Percentiles rank a stretch among this genome's conserved stretches.
These are phyloP conservation scores for Sisymbrium irio DNA, from an alignment of 345 rosid species.

Conservation along the genomic window DNA sequence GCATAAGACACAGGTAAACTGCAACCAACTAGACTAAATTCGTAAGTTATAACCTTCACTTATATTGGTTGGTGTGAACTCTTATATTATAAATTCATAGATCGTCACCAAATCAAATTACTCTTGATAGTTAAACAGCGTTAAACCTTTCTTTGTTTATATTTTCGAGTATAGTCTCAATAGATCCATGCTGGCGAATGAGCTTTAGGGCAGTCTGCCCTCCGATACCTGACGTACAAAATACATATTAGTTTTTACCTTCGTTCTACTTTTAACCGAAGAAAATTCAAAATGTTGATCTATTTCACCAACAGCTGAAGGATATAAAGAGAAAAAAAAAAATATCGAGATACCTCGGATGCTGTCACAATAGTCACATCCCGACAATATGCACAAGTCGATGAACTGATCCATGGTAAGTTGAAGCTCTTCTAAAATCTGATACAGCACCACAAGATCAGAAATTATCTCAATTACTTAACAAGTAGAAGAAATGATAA, in stretches of 20 bases:
- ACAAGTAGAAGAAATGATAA: neutral
- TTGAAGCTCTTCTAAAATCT: slow-evolving; percentile 85
- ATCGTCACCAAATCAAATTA: neutral
- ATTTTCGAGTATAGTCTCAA: slow-evolving; percentile 78
- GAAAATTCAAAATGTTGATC: too few species aligned
- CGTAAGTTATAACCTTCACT: neutral
- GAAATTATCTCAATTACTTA: slow-evolving; percentile 1
- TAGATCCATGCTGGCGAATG: slow-evolving; percentile 85
- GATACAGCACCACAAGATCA: slow-evolving; percentile 27
- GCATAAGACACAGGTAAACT: neutral
- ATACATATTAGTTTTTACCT: slow-evolving; percentile 2
- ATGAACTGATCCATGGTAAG: slow-evolving; percentile 93
- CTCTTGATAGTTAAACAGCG: neutral
- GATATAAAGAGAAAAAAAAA: neutral
- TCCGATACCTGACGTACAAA: slow-evolving; percentile 66
- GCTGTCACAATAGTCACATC: slow-evolving; percentile 97
- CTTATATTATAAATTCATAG: neutral
- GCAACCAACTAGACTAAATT: slow-evolving; percentile 14
- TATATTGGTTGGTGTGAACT: neutral
- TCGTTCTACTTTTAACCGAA: neutral
- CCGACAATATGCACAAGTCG: slow-evolving; percentile 93
- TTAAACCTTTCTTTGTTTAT: slow-evolving; percentile 78
- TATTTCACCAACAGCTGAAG: neutral
- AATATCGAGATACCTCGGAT: slow-evolving; percentile 63
- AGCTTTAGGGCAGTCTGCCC: slow-evolving; percentile 92